These are phyloP conservation scores for Secale cereale DNA, from an alignment of 176 grass and related monocot species.

Conservation along the genomic window DNA sequence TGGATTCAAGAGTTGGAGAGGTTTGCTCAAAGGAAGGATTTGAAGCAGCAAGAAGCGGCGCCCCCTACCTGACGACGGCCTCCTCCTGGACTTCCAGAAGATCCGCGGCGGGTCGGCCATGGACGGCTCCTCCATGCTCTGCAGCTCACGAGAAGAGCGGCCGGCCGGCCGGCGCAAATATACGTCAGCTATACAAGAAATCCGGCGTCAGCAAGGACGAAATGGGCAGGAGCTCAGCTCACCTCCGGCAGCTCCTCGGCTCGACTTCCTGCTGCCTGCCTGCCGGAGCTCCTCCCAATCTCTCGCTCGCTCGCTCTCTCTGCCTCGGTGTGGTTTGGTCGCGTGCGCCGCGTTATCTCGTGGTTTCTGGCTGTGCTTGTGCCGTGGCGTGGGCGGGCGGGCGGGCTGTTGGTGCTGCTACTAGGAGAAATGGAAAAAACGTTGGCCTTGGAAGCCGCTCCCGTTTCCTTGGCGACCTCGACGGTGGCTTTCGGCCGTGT, in stretches of 20 bases:
- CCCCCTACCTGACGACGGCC: constrained; percentile 57
- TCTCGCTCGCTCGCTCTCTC: too few species aligned
- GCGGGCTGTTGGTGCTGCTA: neutral
- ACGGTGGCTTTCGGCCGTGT: neutral
- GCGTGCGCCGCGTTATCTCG: constrained; percentile 31
- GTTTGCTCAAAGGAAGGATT: neutral
- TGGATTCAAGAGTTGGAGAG: neutral
- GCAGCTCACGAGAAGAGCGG: neutral
- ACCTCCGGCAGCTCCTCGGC: neutral
- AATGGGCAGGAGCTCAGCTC: neutral
- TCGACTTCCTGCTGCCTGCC: neutral
- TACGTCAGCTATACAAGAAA: neutral
- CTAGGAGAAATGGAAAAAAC: neutral
- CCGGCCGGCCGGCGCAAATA: neutral
- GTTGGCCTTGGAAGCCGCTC: constrained; percentile 40
- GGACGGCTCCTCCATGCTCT: neutral
- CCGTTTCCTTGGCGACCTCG: constrained; percentile 26
- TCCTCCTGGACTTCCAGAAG: constrained; percentile 91
- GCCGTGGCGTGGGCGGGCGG: neutral
- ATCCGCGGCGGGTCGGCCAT: constrained; percentile 66
- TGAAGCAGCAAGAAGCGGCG: neutral
- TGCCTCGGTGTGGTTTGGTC: neutral
- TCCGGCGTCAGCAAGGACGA: neutral
- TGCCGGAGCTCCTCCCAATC: neutral
- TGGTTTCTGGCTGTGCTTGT: constrained; percentile 27